These are phyloP conservation scores for Talaromyces wortmannii DNA, from an alignment of 495 filamentous ascomycete genomes.

Conservation along the genomic window DNA sequence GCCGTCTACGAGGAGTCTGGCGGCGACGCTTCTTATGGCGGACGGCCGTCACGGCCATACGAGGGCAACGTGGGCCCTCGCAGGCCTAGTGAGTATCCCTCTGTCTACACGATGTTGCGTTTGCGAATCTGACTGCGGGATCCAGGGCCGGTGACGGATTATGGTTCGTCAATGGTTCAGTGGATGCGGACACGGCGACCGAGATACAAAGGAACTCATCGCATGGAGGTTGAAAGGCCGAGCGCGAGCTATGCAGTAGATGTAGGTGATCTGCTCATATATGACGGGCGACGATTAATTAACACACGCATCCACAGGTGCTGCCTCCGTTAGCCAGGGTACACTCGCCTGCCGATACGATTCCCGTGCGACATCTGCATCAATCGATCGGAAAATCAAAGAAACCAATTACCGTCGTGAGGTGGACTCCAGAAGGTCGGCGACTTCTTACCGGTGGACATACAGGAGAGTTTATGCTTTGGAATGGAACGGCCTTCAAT, in stretches of 20 bases:
- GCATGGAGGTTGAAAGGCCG: conserved; percentile 73
- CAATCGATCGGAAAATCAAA: conserved; percentile 96
- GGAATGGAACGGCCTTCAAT: conserved; percentile 98
- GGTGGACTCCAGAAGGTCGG: conserved; percentile 95
- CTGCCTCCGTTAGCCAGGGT: conserved; percentile 72
- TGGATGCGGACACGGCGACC: conserved; percentile 87
- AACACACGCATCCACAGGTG: conserved; percentile 48
- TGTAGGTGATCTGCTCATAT: conserved; percentile 40
- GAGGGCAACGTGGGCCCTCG: conserved; percentile 33
- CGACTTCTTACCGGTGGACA: conserved; percentile 86
- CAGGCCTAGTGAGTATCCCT: conserved; percentile 30
- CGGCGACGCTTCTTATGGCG: conserved; percentile 24
- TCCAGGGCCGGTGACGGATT: conserved; percentile 76
- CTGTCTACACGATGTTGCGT: neutral
- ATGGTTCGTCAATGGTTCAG: conserved; percentile 84
- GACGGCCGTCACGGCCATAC: conserved; percentile 26
- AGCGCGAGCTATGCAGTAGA: conserved; percentile 84
- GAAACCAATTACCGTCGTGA: conserved; percentile 93
- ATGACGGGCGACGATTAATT: neutral
- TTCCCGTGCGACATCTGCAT: conserved; percentile 86
- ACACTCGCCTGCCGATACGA: conserved; percentile 67
- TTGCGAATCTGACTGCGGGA: neutral
- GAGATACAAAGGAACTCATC: conserved; percentile 58
- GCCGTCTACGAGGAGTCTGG: conserved; percentile 36
- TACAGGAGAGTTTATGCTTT: conserved; percentile 95